Evolutionary conservation across 441 rosid species (phyloP), one percentile per base, ranked within the genome.

Genomic region (Hypseocharis bilobata): DNA sequence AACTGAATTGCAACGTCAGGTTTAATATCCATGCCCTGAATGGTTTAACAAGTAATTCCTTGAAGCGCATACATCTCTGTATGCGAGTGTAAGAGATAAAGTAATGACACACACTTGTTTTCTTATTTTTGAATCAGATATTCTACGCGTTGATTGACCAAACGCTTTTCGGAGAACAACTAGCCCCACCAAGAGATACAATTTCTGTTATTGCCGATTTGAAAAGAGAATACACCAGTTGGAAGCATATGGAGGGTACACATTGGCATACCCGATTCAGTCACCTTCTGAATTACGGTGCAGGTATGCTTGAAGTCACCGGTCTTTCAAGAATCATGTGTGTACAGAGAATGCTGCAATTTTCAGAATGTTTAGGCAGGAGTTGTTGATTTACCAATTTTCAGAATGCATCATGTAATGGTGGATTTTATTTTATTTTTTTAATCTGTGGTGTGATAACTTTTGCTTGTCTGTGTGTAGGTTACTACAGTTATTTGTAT

Each of bases 1-100:
- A 17, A 93, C 99, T n/a, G 99, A 91, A 75, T 63, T 93, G 81
- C 99, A 93, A 68, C 92, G 92, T n/a, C 97, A 91, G 97, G 99
- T 93, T 59, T 64, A 30, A 60, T 32, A 32, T 70, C 17, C 19
- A 64, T 11, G 66, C 62, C 68, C 68, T 67, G 64, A 60, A 60
- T 61, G 68, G 60, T 74, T 61, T 64, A 51, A 38, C 42, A 62
- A 57, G 16, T 47, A 28, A 63, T 69, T 38, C 64, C 4, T 68
- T 56, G 32, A 52, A 51, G 63, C 62, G 62, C 30, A 4, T 45
- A 16, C 27, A 42, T 34, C 54, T 59, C 2, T 34, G 6, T 10
- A 20, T 6, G 26, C 11, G 22, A 27, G 7, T 11, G 28, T 60
- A 61, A 59, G 16, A 30, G 14, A 62, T 20, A 34, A 3, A 10